These are phyloP conservation scores for Pilatotrama ljubarskyi DNA, from an alignment of 768 basidiomycete species.

Conservation along the genomic window DNA sequence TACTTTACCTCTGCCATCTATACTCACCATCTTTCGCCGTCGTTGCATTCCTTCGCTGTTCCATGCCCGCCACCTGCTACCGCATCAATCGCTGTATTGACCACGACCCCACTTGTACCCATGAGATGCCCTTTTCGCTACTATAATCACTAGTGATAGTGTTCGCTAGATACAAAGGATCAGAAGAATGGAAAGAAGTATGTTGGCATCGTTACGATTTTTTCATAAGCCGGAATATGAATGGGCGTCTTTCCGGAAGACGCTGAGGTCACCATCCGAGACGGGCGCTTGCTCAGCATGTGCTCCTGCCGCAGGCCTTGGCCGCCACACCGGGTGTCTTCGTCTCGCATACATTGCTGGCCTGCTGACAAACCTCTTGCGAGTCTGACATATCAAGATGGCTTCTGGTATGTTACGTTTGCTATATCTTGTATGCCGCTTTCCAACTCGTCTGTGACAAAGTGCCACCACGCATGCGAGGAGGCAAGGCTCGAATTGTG, in stretches of 20 bases:
- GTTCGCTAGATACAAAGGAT: conserved; percentile 10
- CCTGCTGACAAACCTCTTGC: background rate
- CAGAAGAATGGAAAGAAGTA: background rate
- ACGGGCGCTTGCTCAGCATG: background rate
- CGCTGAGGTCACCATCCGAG: background rate
- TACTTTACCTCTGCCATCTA: conserved; percentile 16
- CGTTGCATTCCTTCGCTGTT: conserved; percentile 3
- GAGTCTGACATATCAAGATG: conserved; percentile 19
- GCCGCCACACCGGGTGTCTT: conserved; percentile 1
- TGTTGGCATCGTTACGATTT: background rate
- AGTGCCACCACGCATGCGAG: conserved; percentile 34
- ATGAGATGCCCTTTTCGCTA: conserved; percentile 13
- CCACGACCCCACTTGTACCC: conserved; percentile 12
- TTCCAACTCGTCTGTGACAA: background rate
- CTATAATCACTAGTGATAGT: conserved; percentile 19
- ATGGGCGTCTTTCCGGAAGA: background rate
- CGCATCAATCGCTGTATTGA: conserved; percentile 17
- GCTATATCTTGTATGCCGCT: background rate
- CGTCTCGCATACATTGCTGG: background rate
- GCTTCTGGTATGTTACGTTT: conserved; percentile 30
- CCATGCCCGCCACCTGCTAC: background rate
- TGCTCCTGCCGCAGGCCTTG: background rate
- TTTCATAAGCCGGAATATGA: too few species aligned
- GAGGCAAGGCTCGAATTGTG: conserved; percentile 43
- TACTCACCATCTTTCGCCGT: conserved; percentile 13